Conservation (phyloP, 73 alveolate species). For the Uronychia setigera region DNA sequence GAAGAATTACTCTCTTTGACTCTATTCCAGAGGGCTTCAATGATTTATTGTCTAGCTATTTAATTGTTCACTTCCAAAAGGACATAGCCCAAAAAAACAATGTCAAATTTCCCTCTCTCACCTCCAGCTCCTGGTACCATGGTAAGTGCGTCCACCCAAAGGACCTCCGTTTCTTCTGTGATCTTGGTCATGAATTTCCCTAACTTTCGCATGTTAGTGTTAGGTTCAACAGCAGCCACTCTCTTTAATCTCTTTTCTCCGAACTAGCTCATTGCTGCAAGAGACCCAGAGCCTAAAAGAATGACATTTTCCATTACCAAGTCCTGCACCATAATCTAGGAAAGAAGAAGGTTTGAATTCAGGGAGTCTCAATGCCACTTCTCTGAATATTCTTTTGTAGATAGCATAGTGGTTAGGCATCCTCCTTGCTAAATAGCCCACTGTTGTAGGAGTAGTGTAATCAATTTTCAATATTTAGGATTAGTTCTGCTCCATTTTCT, state of each 20-base stretch:
- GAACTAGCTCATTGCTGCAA: constrained; percentile 58
- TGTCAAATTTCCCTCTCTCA: constrained; percentile 73
- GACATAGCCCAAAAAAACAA: constrained; percentile 71
- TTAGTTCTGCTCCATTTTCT: constrained; percentile 15
- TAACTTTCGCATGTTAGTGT: constrained; percentile 72
- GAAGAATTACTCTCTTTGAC: constrained; percentile 64
- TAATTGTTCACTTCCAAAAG: constrained; percentile 74
- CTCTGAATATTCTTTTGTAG: constrained; percentile 46
- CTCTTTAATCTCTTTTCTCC: constrained; percentile 16
- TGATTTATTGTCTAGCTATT: constrained; percentile 45
- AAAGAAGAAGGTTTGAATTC: constrained; percentile 45
- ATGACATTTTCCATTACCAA: background rate
- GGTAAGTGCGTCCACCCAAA: constrained; percentile 69
- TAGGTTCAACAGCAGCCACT: constrained; percentile 79
- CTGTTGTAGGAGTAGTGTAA: constrained; percentile 56
- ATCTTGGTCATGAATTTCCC: constrained; percentile 75
- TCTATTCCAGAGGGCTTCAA: constrained; percentile 70
- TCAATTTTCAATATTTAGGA: constrained; percentile 20
- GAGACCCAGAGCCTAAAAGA: constrained; percentile 62
- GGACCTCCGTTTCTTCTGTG: constrained; percentile 50
- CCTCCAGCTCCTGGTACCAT: constrained; percentile 75
- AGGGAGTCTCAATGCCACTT: constrained; percentile 51
- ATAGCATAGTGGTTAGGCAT: constrained; percentile 58
- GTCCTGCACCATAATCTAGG: constrained; percentile 83
- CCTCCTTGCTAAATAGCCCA: constrained; percentile 55